A percentile compares a stretch with the other conserved stretches of the same genome.
Conservation (phyloP, 148 eudicot genomes). For the Silene uniflora region DNA sequence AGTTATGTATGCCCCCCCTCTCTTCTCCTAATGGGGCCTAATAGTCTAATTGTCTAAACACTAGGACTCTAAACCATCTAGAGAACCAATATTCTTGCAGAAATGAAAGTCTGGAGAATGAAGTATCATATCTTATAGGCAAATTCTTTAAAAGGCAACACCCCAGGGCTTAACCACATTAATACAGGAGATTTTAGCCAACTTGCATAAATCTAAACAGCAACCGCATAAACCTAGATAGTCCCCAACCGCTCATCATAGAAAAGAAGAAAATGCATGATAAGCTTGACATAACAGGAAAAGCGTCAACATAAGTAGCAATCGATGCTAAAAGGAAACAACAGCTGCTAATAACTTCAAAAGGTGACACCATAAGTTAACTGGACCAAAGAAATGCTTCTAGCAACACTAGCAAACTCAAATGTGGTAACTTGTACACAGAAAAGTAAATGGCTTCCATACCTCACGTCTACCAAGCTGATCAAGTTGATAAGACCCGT, state of each 20-base stretch:
- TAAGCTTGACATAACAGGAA: background rate
- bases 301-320: background rate
- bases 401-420: background rate
- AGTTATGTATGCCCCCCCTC: background rate
- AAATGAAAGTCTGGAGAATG: background rate
- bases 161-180: background rate
- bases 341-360: background rate
- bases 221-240: background rate
- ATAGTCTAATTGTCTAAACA: background rate
- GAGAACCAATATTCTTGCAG: background rate
- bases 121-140: background rate
- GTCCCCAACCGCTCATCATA: background rate
- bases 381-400: conserved; percentile 3
- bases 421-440: background rate
- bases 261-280: background rate
- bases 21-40: background rate
- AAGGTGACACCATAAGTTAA: background rate
- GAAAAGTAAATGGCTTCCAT: conserved; percentile 21
- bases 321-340: background rate
- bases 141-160: background rate
- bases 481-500: conserved; percentile 82
- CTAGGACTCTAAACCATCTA: background rate
- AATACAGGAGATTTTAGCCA: background rate
- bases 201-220: background rate
- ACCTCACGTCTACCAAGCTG: conserved; percentile 94